A percentile compares a stretch with the other conserved stretches of the same genome.
Conservation (phyloP, 225 moss, liverwort and hornwort species). For the Neckera pumila region DNA sequence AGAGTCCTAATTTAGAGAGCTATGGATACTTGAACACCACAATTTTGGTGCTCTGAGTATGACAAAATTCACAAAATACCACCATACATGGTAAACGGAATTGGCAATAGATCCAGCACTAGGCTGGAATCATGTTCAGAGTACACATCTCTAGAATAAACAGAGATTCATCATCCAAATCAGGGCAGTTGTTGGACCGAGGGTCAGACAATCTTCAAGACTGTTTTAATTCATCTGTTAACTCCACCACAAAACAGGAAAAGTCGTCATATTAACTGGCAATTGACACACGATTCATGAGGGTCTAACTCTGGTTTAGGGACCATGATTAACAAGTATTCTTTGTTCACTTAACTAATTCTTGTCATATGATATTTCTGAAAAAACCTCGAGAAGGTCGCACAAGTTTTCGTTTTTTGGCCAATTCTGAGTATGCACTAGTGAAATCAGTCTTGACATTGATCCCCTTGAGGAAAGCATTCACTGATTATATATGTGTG, state of each 20-base stretch:
- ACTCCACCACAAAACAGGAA: background rate
- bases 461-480: no score
- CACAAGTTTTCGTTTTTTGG: background rate
- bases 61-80: no score
- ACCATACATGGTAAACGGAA: no score
- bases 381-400: background rate
- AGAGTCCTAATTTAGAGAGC: no score
- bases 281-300: background rate
- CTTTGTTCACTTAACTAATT: background rate
- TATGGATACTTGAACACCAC: no score
- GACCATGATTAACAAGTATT: background rate
- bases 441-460: no score
- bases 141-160: no score
- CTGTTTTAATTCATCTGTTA: background rate
- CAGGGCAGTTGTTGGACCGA: background rate
- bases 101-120: no score
- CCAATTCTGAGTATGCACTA: background rate
- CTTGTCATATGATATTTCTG: background rate
- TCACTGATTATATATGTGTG: no score
- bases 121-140: no score
- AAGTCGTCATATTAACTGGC: background rate
- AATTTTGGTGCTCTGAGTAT: no score
- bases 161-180: no score
- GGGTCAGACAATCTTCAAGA: background rate
- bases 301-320: background rate